Evolutionary conservation across 106 monocot species (phyloP).

Genomic region (Dendrobium huoshanense): DNA sequence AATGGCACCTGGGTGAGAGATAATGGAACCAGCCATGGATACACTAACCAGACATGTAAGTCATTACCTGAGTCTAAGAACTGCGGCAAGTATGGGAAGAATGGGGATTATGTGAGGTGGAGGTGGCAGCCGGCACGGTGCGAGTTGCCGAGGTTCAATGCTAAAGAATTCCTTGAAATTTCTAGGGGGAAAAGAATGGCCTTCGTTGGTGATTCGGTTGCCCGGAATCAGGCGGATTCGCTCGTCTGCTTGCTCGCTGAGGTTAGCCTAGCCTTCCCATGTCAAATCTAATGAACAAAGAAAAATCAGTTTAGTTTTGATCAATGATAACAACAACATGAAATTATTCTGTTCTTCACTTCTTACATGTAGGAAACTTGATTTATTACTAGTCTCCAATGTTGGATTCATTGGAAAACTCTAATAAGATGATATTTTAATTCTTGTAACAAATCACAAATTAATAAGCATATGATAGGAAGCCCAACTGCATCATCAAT

Average conservation of each 20-base stretch:
- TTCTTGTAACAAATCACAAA: no score
- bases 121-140: constrained; percentile 40
- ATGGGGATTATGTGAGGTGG: constrained; percentile 29
- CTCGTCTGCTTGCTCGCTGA: constrained; percentile 45
- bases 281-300: neutral
- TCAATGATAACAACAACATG: no score
- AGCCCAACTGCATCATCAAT: no score
- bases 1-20: constrained; percentile 42
- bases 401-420: no score
- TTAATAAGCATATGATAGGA: no score
- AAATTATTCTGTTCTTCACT: no score
- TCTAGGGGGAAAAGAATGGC: constrained; percentile 40
- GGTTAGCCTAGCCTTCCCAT: constrained; percentile 7
- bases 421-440: no score
- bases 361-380: no score
- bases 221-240: constrained; percentile 48
- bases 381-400: no score
- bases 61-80: constrained; percentile 28
- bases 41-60: constrained; percentile 33
- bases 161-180: constrained; percentile 19
- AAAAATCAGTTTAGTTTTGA: no score
- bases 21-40: constrained; percentile 6
- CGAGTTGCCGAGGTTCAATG: constrained; percentile 32
- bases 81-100: constrained; percentile 43
- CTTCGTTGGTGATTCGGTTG: constrained; percentile 46